Evolutionary conservation across 139 green algal genomes (phyloP), one percentile per base, ranked within the genome.

Genomic region (Closterium sp.): DNA sequence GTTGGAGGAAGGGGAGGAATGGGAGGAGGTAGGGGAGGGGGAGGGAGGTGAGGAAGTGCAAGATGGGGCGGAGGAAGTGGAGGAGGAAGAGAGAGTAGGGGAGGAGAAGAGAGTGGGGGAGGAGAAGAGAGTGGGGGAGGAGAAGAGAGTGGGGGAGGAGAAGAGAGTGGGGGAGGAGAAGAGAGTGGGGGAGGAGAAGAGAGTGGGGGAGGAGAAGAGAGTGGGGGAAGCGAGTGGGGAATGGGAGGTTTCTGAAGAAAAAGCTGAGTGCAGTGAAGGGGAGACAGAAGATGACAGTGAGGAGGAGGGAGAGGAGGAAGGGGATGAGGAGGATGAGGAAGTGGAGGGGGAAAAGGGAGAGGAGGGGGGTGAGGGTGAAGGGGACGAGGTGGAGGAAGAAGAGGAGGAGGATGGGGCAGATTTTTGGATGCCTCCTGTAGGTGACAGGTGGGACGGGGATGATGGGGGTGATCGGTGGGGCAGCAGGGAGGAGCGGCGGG

Each of bases 401-500:
- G 90, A 93, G 24, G 90, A 92, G 17, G 90, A 93, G 4, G 24
- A 79, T 22, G 90, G 87, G 22, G 86, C n/a, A 28, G 90, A 93
- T 9, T 93, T 93, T 87, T 93, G 90, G 90, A 87, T 86, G 87
- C 90, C 90, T 29, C 86, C 90, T 32, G 42, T 34, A 7, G 90
- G 90, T 9, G 30, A 91, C 31, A 89, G 90, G 42, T 93, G 90
- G 90, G 90, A 93, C 87, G 86, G 32, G 28, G 90, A 93, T 32
- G 22, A 89, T 86, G 90, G 90, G 24, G 90, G 90, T 17, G 31
- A 87, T 5, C 86, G 90, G 9, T 93, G 88, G 70, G 88, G 50
- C 17, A 91, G 30, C 34, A 24, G 88, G 19, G 70, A 91, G 21
- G 70, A 91, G 21, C 1, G 88, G 92, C 42, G 31, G 4, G 79